phyloP scores from a whole-genome alignment of 345 rosid species.

The Anacardium occidentale region DNA sequence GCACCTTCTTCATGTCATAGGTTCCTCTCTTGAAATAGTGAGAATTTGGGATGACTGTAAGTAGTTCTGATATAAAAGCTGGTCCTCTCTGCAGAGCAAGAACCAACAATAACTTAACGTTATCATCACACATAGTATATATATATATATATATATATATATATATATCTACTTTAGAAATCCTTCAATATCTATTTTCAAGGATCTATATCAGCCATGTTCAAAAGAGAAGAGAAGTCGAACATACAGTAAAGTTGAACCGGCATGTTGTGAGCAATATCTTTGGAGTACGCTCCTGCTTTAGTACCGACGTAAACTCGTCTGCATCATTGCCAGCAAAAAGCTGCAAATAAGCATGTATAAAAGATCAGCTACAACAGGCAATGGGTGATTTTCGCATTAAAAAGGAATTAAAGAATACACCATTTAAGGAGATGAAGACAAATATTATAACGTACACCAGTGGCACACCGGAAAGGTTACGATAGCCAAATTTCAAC shows the following conservation, averaged over 20 bases:
- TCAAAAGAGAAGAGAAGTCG: background rate
- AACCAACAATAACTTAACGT: slow-evolving; percentile 2
- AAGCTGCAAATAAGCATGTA: slow-evolving; percentile 41
- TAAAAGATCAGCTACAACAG: background rate
- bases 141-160: too few relatives aligned
- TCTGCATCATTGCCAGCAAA: slow-evolving; percentile 88
- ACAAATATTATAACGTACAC: too few relatives aligned
- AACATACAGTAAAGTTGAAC: slow-evolving; percentile 81
- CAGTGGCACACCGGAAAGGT: too few relatives aligned
- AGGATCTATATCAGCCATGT: background rate
- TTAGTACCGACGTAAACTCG: slow-evolving; percentile 69
- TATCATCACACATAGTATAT: background rate
- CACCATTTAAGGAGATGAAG: too few relatives aligned
- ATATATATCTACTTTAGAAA: too few relatives aligned
- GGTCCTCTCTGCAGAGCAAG: slow-evolving; percentile 75
- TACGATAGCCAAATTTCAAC: background rate
- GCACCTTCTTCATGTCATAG: slow-evolving; percentile 86
- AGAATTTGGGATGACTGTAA: slow-evolving; percentile 81
- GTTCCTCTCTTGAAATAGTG: slow-evolving; percentile 82
- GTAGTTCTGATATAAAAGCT: slow-evolving; percentile 70
- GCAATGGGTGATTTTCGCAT: background rate
- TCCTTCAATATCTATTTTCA: background rate
- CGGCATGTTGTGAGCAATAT: slow-evolving; percentile 88
- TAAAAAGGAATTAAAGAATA: too few relatives aligned
- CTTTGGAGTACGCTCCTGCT: slow-evolving; percentile 57